A percentile compares a stretch with the other conserved stretches of the same genome.
Evolutionary conservation across 192 early-diverging fungal species (phyloP).

Genomic region (Diversispora epigaea): DNA sequence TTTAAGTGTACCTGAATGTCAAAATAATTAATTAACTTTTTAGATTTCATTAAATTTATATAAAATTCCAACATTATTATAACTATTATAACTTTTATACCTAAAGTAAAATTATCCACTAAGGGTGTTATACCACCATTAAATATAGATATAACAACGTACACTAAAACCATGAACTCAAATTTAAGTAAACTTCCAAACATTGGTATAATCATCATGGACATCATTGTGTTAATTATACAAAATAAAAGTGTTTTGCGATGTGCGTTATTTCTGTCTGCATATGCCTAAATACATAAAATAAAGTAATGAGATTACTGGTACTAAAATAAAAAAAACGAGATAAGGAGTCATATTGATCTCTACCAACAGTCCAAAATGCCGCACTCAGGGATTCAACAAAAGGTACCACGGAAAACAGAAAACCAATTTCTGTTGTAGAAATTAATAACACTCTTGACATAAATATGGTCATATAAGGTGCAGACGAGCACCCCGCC

Average conservation of each 20-base stretch:
- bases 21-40: background rate
- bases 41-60: background rate
- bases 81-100: background rate
- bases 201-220: background rate
- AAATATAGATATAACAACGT: background rate
- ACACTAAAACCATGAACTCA: background rate
- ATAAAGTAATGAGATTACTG: background rate
- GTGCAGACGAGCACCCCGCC: background rate
- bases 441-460: background rate
- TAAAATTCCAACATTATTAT: background rate
- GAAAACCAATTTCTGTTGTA: background rate
- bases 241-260: too few relatives aligned
- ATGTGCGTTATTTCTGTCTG: too few relatives aligned
- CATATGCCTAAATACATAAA: background rate
- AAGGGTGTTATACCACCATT: background rate
- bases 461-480: background rate
- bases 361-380: background rate
- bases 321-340: background rate
- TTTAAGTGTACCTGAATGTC: background rate
- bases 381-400: background rate
- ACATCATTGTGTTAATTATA: too few relatives aligned
- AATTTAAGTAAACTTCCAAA: background rate
- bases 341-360: background rate
- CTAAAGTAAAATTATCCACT: background rate
- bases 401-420: background rate